Evolutionary conservation across 2,329 filamentous ascomycete species (phyloP).

Genomic region (Nemania sp.): DNA sequence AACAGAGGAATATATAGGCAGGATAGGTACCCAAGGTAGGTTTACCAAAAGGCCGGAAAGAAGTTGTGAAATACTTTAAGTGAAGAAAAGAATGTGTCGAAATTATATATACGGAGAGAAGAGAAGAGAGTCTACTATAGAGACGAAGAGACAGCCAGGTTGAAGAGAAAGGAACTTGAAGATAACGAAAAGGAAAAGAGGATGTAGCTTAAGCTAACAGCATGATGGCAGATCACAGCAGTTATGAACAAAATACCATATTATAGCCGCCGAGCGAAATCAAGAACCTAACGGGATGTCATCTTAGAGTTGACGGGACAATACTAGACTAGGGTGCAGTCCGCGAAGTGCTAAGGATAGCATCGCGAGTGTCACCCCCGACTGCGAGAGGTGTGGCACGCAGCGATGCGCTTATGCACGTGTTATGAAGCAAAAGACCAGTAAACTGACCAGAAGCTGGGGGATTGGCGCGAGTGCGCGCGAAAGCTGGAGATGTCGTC

Average conservation of each 20-base stretch:
- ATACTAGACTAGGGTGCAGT: constrained; percentile 19
- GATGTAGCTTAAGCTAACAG: constrained; percentile 16
- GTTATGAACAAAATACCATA: constrained; percentile 31
- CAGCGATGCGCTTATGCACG: constrained; percentile 45
- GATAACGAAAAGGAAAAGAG: constrained; percentile 22
- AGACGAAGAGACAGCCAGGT: constrained; percentile 11
- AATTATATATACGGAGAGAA: constrained; percentile 39
- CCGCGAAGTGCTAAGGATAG: constrained; percentile 43
- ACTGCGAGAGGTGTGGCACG: constrained; percentile 29
- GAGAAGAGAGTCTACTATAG: constrained; percentile 28
- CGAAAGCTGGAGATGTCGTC: background rate
- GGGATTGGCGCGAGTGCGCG: constrained; percentile 23
- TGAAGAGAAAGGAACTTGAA: constrained; percentile 21
- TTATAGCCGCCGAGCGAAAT: constrained; percentile 28
- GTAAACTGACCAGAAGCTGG: constrained; percentile 28
- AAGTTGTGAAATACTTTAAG: constrained; percentile 30
- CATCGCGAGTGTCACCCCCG: constrained; percentile 39
- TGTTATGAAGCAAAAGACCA: constrained; percentile 27
- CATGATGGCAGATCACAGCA: constrained; percentile 4
- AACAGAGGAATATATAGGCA: constrained; percentile 32
- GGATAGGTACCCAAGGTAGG: constrained; percentile 14
- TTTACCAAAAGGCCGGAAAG: constrained; percentile 7
- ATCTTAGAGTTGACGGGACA: constrained; percentile 14
- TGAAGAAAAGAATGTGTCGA: constrained; percentile 34
- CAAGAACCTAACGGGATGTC: background rate